Evolutionary conservation across 331 rosid genomes (phyloP).

Genomic region (Rhamnella rubrinervis): DNA sequence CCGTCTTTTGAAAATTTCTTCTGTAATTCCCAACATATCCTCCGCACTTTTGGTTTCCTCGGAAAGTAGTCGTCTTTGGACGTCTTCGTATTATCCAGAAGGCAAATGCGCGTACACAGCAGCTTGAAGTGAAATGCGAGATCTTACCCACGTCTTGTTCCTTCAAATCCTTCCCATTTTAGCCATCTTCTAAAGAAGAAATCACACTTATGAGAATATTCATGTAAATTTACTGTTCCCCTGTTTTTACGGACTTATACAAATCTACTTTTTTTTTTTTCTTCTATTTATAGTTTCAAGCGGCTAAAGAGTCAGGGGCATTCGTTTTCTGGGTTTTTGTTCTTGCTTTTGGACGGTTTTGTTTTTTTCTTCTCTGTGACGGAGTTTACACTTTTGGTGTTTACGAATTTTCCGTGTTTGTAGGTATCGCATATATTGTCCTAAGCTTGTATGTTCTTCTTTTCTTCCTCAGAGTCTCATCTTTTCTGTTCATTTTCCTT

Average conservation of each 20-base stretch:
- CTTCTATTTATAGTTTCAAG: neutral
- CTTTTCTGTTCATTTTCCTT: neutral
- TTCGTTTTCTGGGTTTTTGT: neutral
- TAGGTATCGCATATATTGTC: too few relatives aligned
- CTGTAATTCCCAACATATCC: too few relatives aligned
- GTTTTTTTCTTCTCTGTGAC: too few relatives aligned
- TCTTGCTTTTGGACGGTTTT: conserved; percentile 4
- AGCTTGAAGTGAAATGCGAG: conserved; percentile 40
- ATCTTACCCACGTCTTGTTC: conserved; percentile 33
- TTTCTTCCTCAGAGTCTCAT: too few relatives aligned
- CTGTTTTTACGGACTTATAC: conserved; percentile 2
- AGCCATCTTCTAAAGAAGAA: neutral
- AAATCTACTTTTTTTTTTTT: neutral
- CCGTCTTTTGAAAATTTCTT: neutral
- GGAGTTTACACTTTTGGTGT: too few relatives aligned
- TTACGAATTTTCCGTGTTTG: too few relatives aligned
- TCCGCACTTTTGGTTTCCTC: neutral
- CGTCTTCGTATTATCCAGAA: neutral
- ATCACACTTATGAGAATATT: conserved; percentile 19
- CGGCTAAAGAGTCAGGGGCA: neutral
- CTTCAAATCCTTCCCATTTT: conserved; percentile 22
- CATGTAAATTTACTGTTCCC: neutral
- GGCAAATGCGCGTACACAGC: conserved; percentile 39
- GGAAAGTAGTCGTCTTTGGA: conserved; percentile 29
- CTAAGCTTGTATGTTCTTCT: conserved; percentile 3